A percentile compares a stretch with the other conserved stretches of the same genome.
These are phyloP conservation scores for Citrus hindsii DNA, from an alignment of 345 rosid species.

Conservation along the genomic window DNA sequence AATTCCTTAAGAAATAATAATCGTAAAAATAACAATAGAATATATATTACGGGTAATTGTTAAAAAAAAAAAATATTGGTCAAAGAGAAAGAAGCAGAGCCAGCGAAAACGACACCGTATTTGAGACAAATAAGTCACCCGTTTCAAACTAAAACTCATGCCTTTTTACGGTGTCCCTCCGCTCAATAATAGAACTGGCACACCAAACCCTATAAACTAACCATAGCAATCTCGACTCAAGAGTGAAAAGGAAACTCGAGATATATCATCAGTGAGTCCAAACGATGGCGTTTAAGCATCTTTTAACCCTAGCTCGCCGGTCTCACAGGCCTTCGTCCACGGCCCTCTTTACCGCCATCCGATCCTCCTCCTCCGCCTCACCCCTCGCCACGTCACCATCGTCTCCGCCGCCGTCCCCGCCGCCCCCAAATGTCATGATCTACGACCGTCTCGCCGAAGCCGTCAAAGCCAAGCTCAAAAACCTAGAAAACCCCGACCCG, in stretches of 20 bases:
- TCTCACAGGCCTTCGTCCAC: slow-evolving; percentile 33
- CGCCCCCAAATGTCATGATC: slow-evolving; percentile 62
- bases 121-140: neutral
- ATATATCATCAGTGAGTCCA: neutral
- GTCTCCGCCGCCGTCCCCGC: slow-evolving; percentile 38
- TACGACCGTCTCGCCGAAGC: slow-evolving; percentile 74
- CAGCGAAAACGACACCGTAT: neutral
- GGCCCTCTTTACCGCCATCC: slow-evolving; percentile 17
- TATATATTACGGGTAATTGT: too few relatives aligned
- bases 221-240: too few relatives aligned
- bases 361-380: slow-evolving; percentile 46
- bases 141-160: neutral
- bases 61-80: too few relatives aligned
- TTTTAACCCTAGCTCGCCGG: slow-evolving; percentile 55
- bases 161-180: too few relatives aligned
- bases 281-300: slow-evolving; percentile 45
- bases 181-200: too few relatives aligned
- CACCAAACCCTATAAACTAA: neutral
- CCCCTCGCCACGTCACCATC: slow-evolving; percentile 31
- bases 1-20: too few relatives aligned
- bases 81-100: too few relatives aligned
- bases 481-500: slow-evolving; percentile 75
- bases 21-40: too few relatives aligned
- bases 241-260: neutral
- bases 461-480: slow-evolving; percentile 56